Conservation (phyloP, 2,329 filamentous ascomycete species). For the Sporothrix inflata region DNA sequence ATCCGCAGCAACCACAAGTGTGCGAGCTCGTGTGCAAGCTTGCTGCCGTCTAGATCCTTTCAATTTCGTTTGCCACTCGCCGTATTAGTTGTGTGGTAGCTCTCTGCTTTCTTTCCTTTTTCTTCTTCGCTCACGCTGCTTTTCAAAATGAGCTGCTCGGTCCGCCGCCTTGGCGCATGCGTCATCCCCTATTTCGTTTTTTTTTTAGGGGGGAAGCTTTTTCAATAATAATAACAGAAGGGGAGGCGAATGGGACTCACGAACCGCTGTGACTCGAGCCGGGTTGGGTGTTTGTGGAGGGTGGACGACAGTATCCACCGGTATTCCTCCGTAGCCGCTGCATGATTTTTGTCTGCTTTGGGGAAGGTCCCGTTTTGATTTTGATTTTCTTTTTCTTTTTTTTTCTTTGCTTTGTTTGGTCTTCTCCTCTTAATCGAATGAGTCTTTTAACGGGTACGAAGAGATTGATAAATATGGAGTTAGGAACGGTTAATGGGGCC, state of each 20-base stretch:
- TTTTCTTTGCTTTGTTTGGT: neutral
- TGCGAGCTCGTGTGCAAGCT: neutral
- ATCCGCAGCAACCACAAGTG: neutral
- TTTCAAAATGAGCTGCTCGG: conserved; percentile 20
- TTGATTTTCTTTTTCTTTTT: neutral
- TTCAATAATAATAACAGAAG: neutral
- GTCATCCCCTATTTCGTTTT: neutral
- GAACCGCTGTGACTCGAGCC: neutral
- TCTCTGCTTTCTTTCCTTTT: neutral
- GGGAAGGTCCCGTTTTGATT: neutral
- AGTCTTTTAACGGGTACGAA: neutral
- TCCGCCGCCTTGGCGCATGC: conserved; percentile 21
- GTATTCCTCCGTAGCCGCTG: neutral
- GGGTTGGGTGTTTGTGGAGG: neutral
- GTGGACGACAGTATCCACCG: neutral
- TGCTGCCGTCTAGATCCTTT: neutral
- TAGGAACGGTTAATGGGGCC: neutral
- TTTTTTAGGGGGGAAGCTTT: neutral
- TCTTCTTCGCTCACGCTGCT: neutral
- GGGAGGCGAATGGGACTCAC: no score
- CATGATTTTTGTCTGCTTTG: neutral
- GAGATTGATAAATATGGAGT: neutral
- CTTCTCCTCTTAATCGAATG: neutral
- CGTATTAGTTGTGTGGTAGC: no score
- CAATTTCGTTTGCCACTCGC: neutral